Evolutionary conservation across 1,139 yeast species (phyloP).

Genomic region (Taiozyma sp.): DNA sequence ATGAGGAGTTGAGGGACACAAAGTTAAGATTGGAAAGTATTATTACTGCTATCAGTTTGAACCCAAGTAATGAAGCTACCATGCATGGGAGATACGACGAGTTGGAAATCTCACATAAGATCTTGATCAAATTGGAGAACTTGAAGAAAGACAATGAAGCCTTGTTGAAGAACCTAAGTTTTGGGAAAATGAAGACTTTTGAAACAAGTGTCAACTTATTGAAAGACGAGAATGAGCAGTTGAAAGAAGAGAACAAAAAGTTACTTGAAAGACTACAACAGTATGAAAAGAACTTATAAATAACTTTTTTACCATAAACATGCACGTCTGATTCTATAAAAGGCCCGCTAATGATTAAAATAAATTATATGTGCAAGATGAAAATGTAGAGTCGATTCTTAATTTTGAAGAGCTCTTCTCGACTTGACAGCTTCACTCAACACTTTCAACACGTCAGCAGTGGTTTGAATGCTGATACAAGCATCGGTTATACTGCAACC

Average conservation of each 20-base stretch:
- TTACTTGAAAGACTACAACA: slow-evolving; percentile 30
- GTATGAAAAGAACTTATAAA: slow-evolving; percentile 16
- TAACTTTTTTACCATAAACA: neutral
- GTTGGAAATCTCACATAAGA: slow-evolving; percentile 73
- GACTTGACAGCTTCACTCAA: slow-evolving; percentile 77
- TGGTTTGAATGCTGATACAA: slow-evolving; percentile 86
- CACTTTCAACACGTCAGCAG: slow-evolving; percentile 63
- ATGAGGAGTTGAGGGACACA: slow-evolving; percentile 54
- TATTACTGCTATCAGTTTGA: slow-evolving; percentile 47
- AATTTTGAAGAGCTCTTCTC: slow-evolving; percentile 45
- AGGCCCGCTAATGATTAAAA: neutral
- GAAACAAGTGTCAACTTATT: slow-evolving; percentile 65
- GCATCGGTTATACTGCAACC: slow-evolving; percentile 97
- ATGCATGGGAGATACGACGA: slow-evolving; percentile 61
- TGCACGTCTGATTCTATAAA: neutral
- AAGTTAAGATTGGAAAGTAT: slow-evolving; percentile 60
- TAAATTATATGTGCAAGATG: neutral
- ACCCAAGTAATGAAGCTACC: slow-evolving; percentile 39
- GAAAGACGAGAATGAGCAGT: slow-evolving; percentile 44
- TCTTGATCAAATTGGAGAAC: slow-evolving; percentile 56
- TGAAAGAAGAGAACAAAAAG: slow-evolving; percentile 44
- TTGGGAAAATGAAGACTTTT: slow-evolving; percentile 67
- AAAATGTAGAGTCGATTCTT: neutral
- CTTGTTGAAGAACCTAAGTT: slow-evolving; percentile 65
- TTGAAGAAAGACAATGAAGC: slow-evolving; percentile 69